phyloP scores from a whole-genome alignment of 768 basidiomycete genomes.

The Crucibulum laeve region DNA sequence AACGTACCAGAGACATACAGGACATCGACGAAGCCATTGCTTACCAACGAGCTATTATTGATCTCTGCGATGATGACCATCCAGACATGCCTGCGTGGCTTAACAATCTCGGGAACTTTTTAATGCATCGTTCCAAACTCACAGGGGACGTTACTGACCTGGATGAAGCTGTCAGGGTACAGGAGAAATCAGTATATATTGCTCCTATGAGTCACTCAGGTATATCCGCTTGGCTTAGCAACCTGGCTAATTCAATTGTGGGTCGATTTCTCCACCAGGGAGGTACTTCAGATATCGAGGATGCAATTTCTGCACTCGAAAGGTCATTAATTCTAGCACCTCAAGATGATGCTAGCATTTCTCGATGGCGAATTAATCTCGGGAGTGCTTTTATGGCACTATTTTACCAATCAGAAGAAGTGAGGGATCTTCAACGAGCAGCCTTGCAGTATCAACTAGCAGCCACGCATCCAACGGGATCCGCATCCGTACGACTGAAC shows the following conservation, averaged over 20 bases:
- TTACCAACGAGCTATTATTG: constrained; percentile 7
- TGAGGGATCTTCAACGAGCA: too few relatives aligned
- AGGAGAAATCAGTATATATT: constrained; percentile 6
- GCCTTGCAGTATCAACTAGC: too few relatives aligned
- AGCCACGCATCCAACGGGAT: too few relatives aligned
- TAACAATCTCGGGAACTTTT: constrained; percentile 13
- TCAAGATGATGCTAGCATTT: too few relatives aligned
- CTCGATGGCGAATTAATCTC: too few relatives aligned
- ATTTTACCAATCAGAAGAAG: too few relatives aligned
- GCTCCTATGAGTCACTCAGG: constrained; percentile 4
- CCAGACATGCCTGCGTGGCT: constrained; percentile 9
- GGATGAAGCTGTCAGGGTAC: constrained; percentile 9
- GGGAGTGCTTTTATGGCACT: too few relatives aligned
- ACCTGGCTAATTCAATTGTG: constrained; percentile 9
- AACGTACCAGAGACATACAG: constrained; percentile 12
- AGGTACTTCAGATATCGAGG: background rate
- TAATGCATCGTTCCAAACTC: constrained; percentile 15
- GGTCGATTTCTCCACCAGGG: constrained; percentile 1
- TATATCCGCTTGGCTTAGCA: background rate
- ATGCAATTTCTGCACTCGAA: constrained; percentile 4
- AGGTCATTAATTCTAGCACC: constrained; percentile 12
- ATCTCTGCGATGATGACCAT: constrained; percentile 11
- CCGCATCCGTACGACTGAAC: too few relatives aligned
- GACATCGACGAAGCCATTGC: constrained; percentile 19
- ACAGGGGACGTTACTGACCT: constrained; percentile 18